Percentiles rank a stretch among this genome's conserved stretches.
These are phyloP conservation scores for Yarrowia hollandica DNA, from an alignment of 805 yeast species.

Conservation along the genomic window DNA sequence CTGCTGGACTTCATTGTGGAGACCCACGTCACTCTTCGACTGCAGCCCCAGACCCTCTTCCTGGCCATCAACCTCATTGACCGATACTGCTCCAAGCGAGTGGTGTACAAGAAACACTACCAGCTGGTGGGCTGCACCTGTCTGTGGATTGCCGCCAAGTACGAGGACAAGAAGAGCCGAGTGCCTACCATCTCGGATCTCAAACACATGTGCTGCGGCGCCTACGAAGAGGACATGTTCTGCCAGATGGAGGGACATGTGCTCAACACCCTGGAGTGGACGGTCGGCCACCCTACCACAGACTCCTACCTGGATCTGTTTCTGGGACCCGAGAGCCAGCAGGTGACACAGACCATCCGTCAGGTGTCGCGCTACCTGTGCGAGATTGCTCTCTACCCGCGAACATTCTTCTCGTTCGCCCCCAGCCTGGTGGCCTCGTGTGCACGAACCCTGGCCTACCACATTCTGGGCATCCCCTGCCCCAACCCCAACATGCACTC, in stretches of 20 bases:
- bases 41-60: slow-evolving; percentile 65
- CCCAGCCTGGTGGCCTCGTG: slow-evolving; percentile 12
- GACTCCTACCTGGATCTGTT: slow-evolving; percentile 46
- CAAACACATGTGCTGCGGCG: slow-evolving; percentile 67
- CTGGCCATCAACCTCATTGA: slow-evolving; percentile 77
- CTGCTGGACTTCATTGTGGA: slow-evolving; percentile 80
- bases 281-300: slow-evolving; percentile 61
- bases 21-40: slow-evolving; percentile 56
- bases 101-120: slow-evolving; percentile 80
- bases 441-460: slow-evolving; percentile 33
- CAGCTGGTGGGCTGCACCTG: slow-evolving; percentile 91
- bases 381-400: slow-evolving; percentile 43
- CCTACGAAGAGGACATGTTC: slow-evolving; percentile 60
- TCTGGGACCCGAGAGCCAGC: slow-evolving; percentile 33
- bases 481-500: slow-evolving; percentile 31
- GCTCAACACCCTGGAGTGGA: slow-evolving; percentile 70
- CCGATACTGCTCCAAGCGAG: slow-evolving; percentile 84
- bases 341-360: slow-evolving; percentile 32
- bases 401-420: slow-evolving; percentile 29
- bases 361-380: slow-evolving; percentile 43
- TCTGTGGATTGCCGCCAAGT: slow-evolving; percentile 87
- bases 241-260: slow-evolving; percentile 78
- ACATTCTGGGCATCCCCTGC: slow-evolving; percentile 32
- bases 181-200: slow-evolving; percentile 74
- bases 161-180: slow-evolving; percentile 71